Evolutionary conservation across 768 basidiomycete genomes (phyloP).

Genomic region (Lactifluus rugatus): DNA sequence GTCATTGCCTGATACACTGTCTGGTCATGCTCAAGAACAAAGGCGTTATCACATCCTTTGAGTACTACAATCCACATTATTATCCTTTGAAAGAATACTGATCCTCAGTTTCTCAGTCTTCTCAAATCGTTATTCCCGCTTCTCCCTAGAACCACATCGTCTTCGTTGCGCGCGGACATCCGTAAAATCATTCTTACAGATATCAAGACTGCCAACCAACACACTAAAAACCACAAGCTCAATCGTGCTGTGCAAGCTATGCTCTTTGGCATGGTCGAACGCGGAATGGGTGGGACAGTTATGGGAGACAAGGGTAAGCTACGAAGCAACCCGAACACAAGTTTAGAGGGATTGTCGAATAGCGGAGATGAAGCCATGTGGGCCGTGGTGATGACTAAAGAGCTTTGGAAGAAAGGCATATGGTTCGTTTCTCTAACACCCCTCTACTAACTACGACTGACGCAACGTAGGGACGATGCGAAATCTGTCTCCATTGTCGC

Average conservation of each 20-base stretch:
- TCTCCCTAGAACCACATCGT: slow-evolving; percentile 86
- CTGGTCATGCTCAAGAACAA: slow-evolving; percentile 91
- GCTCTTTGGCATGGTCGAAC: slow-evolving; percentile 92
- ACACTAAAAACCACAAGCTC: slow-evolving; percentile 87
- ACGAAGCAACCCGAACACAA: slow-evolving; percentile 33
- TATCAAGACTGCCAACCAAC: slow-evolving; percentile 81
- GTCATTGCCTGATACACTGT: slow-evolving; percentile 80
- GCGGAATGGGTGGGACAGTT: slow-evolving; percentile 76
- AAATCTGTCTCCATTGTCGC: slow-evolving; percentile 91
- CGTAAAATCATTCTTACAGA: slow-evolving; percentile 91
- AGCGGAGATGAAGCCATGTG: slow-evolving; percentile 89
- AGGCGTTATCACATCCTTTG: slow-evolving; percentile 82
- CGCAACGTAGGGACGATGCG: slow-evolving; percentile 58
- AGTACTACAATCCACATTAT: slow-evolving; percentile 42
- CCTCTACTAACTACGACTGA: background rate
- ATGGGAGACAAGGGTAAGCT: slow-evolving; percentile 76
- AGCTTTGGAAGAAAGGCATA: slow-evolving; percentile 87
- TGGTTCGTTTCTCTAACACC: slow-evolving; percentile 43
- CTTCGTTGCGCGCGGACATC: slow-evolving; percentile 73
- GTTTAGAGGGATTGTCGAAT: slow-evolving; percentile 31
- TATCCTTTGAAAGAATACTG: background rate
- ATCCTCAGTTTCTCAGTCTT: slow-evolving; percentile 42
- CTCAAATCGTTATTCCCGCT: slow-evolving; percentile 89
- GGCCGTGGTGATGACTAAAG: slow-evolving; percentile 89
- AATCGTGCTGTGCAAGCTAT: slow-evolving; percentile 94